These are phyloP conservation scores for Acacia crassicarpa DNA, from an alignment of 306 rosid species.

Conservation along the genomic window DNA sequence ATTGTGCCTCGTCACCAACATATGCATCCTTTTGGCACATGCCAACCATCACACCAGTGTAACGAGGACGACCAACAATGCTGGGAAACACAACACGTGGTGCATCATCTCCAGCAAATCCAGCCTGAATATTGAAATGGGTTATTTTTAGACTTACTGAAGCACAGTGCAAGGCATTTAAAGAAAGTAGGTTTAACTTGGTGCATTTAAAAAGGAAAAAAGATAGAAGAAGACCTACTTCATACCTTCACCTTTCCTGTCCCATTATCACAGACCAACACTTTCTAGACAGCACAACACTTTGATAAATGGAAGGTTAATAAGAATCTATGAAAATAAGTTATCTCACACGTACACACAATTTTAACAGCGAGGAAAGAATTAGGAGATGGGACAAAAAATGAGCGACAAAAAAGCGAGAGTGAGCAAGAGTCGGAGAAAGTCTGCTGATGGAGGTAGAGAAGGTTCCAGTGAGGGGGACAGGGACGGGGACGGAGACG, in stretches of 20 bases:
- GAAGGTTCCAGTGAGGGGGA: too few relatives aligned
- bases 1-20: constrained; percentile 55
- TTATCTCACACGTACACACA: too few relatives aligned
- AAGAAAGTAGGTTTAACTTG: background rate
- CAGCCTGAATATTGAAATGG: constrained; percentile 44
- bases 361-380: too few relatives aligned
- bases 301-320: too few relatives aligned
- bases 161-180: background rate
- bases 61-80: constrained; percentile 35
- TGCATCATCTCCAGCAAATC: constrained; percentile 74
- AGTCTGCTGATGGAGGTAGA: too few relatives aligned
- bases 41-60: constrained; percentile 20
- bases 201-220: background rate
- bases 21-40: constrained; percentile 25
- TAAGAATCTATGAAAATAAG: too few relatives aligned
- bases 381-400: too few relatives aligned
- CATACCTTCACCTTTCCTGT: constrained; percentile 59
- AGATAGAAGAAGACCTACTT: background rate
- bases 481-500: too few relatives aligned
- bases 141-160: background rate
- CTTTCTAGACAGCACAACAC: too few relatives aligned
- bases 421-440: too few relatives aligned
- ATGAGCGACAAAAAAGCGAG: too few relatives aligned
- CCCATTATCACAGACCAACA: constrained; percentile 60
- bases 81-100: constrained; percentile 72